Percentiles rank a stretch among this genome's conserved stretches.
These are phyloP conservation scores for Cercophora newfieldiana DNA, from an alignment of 495 filamentous ascomycete genomes.

Conservation along the genomic window DNA sequence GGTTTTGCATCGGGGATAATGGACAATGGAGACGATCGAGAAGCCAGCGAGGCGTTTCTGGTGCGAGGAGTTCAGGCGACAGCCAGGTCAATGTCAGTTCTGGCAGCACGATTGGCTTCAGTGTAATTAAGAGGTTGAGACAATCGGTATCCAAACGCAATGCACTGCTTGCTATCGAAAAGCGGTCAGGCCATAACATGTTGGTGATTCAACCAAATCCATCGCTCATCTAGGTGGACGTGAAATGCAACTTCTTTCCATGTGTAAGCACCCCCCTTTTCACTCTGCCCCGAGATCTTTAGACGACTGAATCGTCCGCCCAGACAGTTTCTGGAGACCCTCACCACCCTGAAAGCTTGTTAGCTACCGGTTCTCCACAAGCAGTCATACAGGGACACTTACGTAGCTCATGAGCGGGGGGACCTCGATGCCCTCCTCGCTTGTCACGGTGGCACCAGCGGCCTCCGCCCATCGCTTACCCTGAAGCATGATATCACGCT, in stretches of 20 bases:
- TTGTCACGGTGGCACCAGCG: constrained; percentile 74
- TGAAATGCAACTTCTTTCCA: not conserved
- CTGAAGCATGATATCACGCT: constrained; percentile 83
- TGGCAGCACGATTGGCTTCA: not conserved
- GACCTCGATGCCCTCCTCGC: constrained; percentile 83
- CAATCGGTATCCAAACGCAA: not conserved
- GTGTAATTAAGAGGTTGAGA: not conserved
- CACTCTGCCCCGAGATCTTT: constrained; percentile 76
- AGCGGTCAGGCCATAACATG: not conserved
- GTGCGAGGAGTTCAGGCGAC: not conserved
- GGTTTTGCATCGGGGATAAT: not conserved
- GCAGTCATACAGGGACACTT: constrained; percentile 47
- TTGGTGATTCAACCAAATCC: not conserved
- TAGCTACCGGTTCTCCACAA: constrained; percentile 24
- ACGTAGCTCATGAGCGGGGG: constrained; percentile 95
- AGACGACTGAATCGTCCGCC: constrained; percentile 71
- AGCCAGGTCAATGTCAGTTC: not conserved
- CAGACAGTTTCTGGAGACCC: constrained; percentile 75
- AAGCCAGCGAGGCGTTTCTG: not conserved
- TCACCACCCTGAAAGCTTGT: constrained; percentile 70
- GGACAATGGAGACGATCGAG: not conserved
- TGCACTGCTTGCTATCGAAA: constrained; percentile 9
- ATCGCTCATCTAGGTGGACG: not conserved
- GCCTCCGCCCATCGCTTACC: constrained; percentile 80
- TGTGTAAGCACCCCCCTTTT: not conserved